Percentiles rank a stretch among this genome's conserved stretches.
phyloP scores from a whole-genome alignment of 2,329 filamentous ascomycete species.

The Xylariales sp. region DNA sequence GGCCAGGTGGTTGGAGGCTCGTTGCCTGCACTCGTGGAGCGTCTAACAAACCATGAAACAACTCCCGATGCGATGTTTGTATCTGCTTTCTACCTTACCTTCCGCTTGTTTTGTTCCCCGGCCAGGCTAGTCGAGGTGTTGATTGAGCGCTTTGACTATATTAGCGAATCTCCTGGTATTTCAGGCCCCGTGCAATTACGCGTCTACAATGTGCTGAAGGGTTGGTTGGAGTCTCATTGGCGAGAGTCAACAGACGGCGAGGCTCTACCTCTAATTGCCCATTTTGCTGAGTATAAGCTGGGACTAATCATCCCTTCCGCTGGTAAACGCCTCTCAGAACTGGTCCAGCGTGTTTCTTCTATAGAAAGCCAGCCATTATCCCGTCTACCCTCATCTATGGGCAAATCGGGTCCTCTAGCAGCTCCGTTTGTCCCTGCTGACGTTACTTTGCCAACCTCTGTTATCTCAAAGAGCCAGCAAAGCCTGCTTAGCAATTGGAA shows the following conservation, averaged over 20 bases:
- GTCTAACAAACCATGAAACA: conserved; percentile 90
- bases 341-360: conserved; percentile 81
- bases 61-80: conserved; percentile 93
- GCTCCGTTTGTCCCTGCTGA: conserved; percentile 77
- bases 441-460: conserved; percentile 74
- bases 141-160: conserved; percentile 93
- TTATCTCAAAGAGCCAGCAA: conserved; percentile 81
- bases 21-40: conserved; percentile 90
- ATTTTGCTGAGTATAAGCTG: conserved; percentile 82
- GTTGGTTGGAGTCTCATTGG: conserved; percentile 98
- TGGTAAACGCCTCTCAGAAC: conserved; percentile 81
- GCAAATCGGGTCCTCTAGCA: conserved; percentile 84
- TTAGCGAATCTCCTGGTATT: conserved; percentile 79
- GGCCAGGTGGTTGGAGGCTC: conserved; percentile 94
- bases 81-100: conserved; percentile 95
- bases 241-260: conserved; percentile 81
- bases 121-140: conserved; percentile 81
- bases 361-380: conserved; percentile 81
- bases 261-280: conserved; percentile 79
- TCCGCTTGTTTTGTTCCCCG: conserved; percentile 90
- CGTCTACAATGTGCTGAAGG: conserved; percentile 97
- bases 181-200: conserved; percentile 85
- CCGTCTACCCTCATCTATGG: conserved; percentile 84
- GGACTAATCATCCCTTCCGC: conserved; percentile 77
- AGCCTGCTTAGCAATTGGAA: conserved; percentile 79